Evolutionary conservation across 2,329 filamentous ascomycete species (phyloP), one percentile per base, ranked within the genome.

Genomic region (Herpotrichia juniperi): DNA sequence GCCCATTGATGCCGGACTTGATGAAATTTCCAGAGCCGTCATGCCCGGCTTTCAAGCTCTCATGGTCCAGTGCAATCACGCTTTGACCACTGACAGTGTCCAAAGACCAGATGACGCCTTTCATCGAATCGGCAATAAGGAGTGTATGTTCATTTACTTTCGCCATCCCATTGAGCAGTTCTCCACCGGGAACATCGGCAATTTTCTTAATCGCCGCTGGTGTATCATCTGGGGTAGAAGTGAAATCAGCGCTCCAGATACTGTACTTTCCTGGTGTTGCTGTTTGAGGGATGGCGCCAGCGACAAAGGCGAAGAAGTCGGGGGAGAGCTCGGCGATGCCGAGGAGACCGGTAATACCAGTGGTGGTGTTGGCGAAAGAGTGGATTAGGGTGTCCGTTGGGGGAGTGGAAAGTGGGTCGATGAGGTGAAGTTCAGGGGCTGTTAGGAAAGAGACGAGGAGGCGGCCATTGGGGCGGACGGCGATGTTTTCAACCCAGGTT

Each of bases 101-200:
- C 2, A 67, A 37, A 1, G 26, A 39, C 35, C 54, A 46, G 25
- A 70, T 50, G 3, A 57, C 51, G 5, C 64, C 66, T 3, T 43
- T 46, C 16, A 31, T 56, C 1, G 62, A 63, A 39, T 70, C 67
- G 4, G 66, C 58, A 16, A 68, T 43, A 10, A 69, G 49, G 6
- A 70, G 43, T 0, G 56, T 63, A 8, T 52, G 11, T 2, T 31
- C 16, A 21, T 64, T 56, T 19, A 66, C 45, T 1, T 51, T 32
- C 1, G 61, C 49, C n/a, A 68, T 49, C n/a, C 67, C 66, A 35
- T 69, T 69, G 25, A 62, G 40, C 16, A 66, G 37, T 11, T 39
- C 25, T 12, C 53, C 46, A 3, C 47, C 39, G 5, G 42, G 48
- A 2, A 68, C 22, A n/a, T 58, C 56, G 10, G 52, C 55, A 26